A percentile compares a stretch with the other conserved stretches of the same genome.
Conservation (phyloP, 768 basidiomycete genomes). For the Dentipellis sp. region DNA sequence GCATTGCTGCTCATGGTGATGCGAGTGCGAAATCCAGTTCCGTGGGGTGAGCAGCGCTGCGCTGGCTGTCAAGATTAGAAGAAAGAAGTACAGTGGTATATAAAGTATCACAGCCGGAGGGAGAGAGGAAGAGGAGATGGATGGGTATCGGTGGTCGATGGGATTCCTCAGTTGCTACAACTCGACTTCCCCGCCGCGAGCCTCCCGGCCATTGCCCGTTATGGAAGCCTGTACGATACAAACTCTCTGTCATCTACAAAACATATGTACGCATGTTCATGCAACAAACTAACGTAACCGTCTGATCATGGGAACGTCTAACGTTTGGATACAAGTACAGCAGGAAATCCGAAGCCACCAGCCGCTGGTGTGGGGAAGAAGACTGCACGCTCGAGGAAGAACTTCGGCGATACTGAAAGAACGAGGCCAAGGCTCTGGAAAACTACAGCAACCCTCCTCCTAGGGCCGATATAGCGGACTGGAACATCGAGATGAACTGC, state of each 20-base stretch:
- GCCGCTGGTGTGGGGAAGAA: too few relatives aligned
- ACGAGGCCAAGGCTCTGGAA: too few relatives aligned
- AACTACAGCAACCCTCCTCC: neutral
- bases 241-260: neutral
- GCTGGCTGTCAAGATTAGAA: neutral
- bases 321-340: neutral
- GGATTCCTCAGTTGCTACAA: neutral
- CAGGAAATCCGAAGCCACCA: too few relatives aligned
- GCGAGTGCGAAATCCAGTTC: neutral
- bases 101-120: neutral
- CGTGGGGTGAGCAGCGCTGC: neutral
- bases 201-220: neutral
- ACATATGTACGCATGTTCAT: neutral
- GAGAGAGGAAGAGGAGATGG: neutral
- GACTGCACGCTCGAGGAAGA: too few relatives aligned
- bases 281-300: neutral
- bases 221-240: neutral
- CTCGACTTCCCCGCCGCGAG: neutral
- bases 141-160: neutral
- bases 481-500: neutral
- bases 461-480: neutral
- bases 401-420: too few relatives aligned
- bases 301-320: neutral
- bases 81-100: neutral
- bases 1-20: constrained; percentile 46